Percentiles rank a stretch among this genome's conserved stretches.
These are phyloP conservation scores for Periconia macrospinosa DNA, from an alignment of 2,329 filamentous ascomycete genomes.

Conservation along the genomic window DNA sequence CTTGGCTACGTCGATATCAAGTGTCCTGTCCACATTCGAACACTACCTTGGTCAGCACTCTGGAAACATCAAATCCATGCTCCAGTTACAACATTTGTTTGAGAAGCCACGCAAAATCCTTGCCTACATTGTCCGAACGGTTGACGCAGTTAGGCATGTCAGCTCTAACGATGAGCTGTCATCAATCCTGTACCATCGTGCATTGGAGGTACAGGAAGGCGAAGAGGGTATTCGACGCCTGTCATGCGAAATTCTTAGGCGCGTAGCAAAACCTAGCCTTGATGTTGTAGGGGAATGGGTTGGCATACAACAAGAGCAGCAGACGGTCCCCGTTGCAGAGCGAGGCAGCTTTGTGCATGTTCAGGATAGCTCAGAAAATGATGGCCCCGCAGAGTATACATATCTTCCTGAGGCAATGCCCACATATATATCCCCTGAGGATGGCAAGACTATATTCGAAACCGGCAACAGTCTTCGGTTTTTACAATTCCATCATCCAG, in stretches of 20 bases:
- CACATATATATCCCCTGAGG: conserved; percentile 69
- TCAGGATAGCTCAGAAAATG: conserved; percentile 26
- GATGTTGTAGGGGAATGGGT: conserved; percentile 74
- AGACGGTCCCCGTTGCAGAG: conserved; percentile 26
- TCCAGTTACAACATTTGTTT: conserved; percentile 46
- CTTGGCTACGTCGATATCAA: conserved; percentile 44
- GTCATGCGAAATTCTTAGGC: conserved; percentile 66
- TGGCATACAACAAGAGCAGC: conserved; percentile 57
- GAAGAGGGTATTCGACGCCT: conserved; percentile 64
- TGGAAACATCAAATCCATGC: conserved; percentile 32
- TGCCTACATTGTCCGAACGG: conserved; percentile 55
- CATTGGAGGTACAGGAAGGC: conserved; percentile 61
- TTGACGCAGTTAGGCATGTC: conserved; percentile 49
- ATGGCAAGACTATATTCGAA: conserved; percentile 75
- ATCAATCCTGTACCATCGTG: conserved; percentile 39
- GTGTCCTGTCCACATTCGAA: conserved; percentile 46
- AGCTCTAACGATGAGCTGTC: conserved; percentile 43
- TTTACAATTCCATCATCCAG: conserved; percentile 68
- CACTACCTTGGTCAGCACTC: conserved; percentile 37
- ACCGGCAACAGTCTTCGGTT: conserved; percentile 76
- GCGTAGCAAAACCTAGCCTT: conserved; percentile 67
- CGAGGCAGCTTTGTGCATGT: conserved; percentile 32
- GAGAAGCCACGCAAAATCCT: conserved; percentile 56
- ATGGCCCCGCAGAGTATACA: conserved; percentile 56
- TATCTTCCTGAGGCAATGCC: conserved; percentile 70